Evolutionary conservation across 2,329 filamentous ascomycete genomes (phyloP).

Genomic region (Scedosporium dehoogii): DNA sequence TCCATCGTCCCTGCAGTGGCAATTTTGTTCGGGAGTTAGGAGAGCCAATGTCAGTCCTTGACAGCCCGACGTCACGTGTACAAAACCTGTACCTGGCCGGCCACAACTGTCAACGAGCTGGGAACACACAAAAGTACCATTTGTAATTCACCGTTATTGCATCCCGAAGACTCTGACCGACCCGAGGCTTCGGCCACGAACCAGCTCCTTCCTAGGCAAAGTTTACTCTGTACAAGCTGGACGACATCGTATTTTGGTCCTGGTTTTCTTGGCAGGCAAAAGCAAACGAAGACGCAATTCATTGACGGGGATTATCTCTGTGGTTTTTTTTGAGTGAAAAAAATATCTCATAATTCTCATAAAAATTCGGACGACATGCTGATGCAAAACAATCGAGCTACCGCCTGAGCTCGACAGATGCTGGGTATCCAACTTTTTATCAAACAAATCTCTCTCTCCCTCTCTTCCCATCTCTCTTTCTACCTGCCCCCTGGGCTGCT

Average conservation of each 20-base stretch:
- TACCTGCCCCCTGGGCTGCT: no score
- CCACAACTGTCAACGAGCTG: neutral
- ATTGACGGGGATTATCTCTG: neutral
- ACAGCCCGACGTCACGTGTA: neutral
- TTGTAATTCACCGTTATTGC: no score
- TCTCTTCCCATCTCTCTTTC: no score
- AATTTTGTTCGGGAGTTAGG: neutral
- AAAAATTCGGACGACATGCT: neutral
- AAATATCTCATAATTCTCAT: neutral
- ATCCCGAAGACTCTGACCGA: no score
- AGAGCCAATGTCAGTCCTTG: neutral
- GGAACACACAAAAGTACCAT: no score
- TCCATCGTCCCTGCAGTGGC: neutral
- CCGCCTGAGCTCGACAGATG: neutral
- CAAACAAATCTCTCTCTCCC: neutral
- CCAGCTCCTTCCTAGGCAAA: no score
- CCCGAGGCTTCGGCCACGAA: no score
- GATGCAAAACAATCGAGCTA: neutral
- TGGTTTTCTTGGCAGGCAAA: neutral
- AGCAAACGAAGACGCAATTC: neutral
- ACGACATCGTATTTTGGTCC: no score
- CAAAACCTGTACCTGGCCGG: neutral
- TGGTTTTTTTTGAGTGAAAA: neutral
- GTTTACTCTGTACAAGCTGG: no score
- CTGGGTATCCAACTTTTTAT: neutral